Base-by-base conservation (phyloP, 2,329 filamentous ascomycete species). In the Exophiala bonariae region DNA sequence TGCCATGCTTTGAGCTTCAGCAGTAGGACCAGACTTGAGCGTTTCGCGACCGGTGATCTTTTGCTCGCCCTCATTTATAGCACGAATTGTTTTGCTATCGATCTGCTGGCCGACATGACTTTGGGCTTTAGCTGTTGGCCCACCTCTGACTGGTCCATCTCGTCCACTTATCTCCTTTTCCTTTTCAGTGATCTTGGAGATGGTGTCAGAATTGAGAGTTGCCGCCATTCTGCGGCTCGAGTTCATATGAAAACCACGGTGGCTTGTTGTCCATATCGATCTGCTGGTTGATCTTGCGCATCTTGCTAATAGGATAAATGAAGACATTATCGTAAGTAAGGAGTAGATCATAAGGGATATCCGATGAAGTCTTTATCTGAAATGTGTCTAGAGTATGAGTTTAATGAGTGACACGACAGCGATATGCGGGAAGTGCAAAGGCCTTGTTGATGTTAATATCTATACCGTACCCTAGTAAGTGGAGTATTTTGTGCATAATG, bases 1-100 rank as follows among this genome's bases (percentile, higher is more conserved):
- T 7, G 18, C 32, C n/a, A 8, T 8, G 18, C 32, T 35, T 35
- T 74, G 69, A 1, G 68, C 67, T 4, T 66, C 59, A 0, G 66
- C 52, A 1, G 70, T 72, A 1, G 70, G 69, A 0, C 69, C 69
- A 9, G 66, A 63, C 41, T 66, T 61, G 18, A 69, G 58, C 0
- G 58, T 51, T 3, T 65, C 62, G 4, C 49, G 60, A 1, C 67
- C 68, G 0, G 67, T 70, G 22, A 73, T 59, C n/a, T 54, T 59
- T 47, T 67, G 67, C 61, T 73, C 69, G 9, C 66, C 70, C 33
- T 64, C 61, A 7, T 66, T 71, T 51, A 73, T 72, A 48, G 71
- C 68, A 48, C 66, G 64, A 1, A 73, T 55, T 35, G 62, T 61
- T 47, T 66, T 42, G 2, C 59, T 44, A 13, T 61, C 67, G 37